phyloP scores from a whole-genome alignment of 805 yeast genomes.

The Wickerhamomyces alni region DNA sequence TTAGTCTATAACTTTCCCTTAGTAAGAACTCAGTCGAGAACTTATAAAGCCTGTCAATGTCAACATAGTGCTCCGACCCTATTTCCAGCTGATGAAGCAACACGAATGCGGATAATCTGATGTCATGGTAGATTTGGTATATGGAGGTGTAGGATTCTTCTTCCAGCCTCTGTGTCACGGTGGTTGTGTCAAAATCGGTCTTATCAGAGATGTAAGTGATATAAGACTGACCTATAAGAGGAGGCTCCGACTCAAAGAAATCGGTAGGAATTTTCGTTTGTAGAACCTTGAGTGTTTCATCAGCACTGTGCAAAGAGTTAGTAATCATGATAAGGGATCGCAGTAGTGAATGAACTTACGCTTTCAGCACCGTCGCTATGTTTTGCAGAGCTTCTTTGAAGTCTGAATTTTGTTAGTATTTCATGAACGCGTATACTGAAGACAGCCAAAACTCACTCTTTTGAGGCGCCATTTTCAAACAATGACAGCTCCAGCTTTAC shows the following conservation, averaged over 20 bases:
- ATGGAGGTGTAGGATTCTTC: constrained; percentile 35
- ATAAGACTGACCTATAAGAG: constrained; percentile 5
- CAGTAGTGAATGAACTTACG: not conserved
- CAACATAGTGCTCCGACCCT: constrained; percentile 42
- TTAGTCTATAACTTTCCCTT: constrained; percentile 50
- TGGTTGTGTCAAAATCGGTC: constrained; percentile 23
- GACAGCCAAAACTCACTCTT: not conserved
- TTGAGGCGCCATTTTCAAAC: not conserved
- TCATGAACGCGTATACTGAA: too few species aligned
- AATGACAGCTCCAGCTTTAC: too few species aligned
- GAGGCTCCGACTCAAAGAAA: constrained; percentile 14
- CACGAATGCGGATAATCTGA: constrained; percentile 49
- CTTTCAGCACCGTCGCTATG: constrained; percentile 1
- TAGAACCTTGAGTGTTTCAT: constrained; percentile 9
- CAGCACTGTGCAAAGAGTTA: constrained; percentile 7
- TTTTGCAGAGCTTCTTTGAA: constrained; percentile 7
- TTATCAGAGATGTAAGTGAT: constrained; percentile 1
- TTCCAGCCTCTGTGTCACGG: constrained; percentile 37
- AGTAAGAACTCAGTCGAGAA: constrained; percentile 56
- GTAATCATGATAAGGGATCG: too few species aligned
- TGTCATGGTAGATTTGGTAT: constrained; percentile 60
- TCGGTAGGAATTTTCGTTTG: constrained; percentile 14
- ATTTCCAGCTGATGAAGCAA: constrained; percentile 40
- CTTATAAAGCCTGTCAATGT: constrained; percentile 58
- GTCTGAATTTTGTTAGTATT: not conserved